Conservation (phyloP, 106 monocot genomes). For the Iris macrosiphon region DNA sequence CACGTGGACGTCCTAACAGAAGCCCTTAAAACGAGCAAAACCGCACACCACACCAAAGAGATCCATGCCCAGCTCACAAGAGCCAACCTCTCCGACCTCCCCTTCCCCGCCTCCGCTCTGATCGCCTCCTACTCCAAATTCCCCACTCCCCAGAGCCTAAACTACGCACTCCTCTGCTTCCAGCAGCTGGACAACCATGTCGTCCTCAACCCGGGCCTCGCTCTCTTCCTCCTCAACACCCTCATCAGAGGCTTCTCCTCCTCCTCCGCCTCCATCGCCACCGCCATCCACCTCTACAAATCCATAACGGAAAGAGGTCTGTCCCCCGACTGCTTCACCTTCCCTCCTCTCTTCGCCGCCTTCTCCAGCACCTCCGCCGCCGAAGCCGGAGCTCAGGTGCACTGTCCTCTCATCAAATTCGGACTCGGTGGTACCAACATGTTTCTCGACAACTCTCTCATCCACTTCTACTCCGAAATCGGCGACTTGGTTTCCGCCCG, state of each 20-base stretch:
- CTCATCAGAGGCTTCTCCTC: constrained; percentile 23
- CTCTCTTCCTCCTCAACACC: constrained; percentile 18
- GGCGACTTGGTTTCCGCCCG: constrained; percentile 18
- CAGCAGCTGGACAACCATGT: background rate
- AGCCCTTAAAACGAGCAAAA: constrained; percentile 15
- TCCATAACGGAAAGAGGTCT: constrained; percentile 2
- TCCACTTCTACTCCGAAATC: constrained; percentile 14
- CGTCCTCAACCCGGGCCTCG: constrained; percentile 3
- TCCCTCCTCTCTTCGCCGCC: constrained; percentile 18
- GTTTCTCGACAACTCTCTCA: constrained; percentile 17
- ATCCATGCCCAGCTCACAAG: constrained; percentile 16
- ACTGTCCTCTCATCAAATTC: constrained; percentile 13
- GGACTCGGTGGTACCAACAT: constrained; percentile 7
- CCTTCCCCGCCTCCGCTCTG: constrained; percentile 5
- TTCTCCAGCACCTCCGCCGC: constrained; percentile 9
- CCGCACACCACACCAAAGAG: constrained; percentile 12
- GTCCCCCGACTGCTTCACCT: constrained; percentile 21
- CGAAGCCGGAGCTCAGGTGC: constrained; percentile 16
- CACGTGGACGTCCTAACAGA: too few relatives aligned
- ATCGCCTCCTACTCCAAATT: constrained; percentile 13
- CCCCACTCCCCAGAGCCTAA: constrained; percentile 14
- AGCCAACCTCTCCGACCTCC: background rate
- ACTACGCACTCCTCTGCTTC: constrained; percentile 15
- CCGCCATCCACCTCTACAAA: constrained; percentile 11
- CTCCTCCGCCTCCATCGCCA: background rate